phyloP scores from a whole-genome alignment of 306 rosid species.

The Cucurbita maxima region DNA sequence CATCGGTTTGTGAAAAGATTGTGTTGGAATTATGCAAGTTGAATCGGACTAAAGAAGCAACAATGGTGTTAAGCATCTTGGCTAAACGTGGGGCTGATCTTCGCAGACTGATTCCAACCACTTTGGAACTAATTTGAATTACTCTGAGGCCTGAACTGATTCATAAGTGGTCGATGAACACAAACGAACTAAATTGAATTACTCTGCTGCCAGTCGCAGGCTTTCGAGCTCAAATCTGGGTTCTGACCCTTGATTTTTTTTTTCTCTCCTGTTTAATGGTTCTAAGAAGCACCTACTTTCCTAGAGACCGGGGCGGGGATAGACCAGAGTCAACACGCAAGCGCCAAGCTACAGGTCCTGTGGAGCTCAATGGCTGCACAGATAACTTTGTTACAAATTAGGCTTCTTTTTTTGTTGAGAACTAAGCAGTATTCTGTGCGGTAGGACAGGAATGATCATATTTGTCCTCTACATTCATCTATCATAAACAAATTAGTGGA shows the following conservation, averaged over 20 bases:
- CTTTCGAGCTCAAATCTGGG: neutral
- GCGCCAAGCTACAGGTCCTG: neutral
- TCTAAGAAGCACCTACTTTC: neutral
- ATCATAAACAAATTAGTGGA: neutral
- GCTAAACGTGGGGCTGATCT: constrained; percentile 11
- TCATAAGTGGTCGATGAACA: neutral
- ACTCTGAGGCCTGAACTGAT: no score
- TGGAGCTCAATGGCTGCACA: neutral
- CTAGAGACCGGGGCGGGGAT: neutral
- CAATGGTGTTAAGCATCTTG: constrained; percentile 3
- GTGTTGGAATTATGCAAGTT: constrained; percentile 6
- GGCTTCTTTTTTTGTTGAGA: neutral
- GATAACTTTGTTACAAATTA: neutral
- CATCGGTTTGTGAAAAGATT: neutral
- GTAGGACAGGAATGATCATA: neutral
- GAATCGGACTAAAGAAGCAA: constrained; percentile 12
- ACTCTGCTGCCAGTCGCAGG: neutral
- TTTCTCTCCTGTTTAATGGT: neutral
- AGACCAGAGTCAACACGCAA: neutral
- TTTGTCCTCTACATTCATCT: neutral
- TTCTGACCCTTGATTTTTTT: neutral
- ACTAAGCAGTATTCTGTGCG: neutral
- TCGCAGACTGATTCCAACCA: neutral
- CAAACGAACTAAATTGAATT: neutral
- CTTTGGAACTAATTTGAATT: neutral